Evolutionary conservation across 129 eudicot genomes (phyloP), one percentile per base, ranked within the genome.

Genomic region (Pittosporum tobira): DNA sequence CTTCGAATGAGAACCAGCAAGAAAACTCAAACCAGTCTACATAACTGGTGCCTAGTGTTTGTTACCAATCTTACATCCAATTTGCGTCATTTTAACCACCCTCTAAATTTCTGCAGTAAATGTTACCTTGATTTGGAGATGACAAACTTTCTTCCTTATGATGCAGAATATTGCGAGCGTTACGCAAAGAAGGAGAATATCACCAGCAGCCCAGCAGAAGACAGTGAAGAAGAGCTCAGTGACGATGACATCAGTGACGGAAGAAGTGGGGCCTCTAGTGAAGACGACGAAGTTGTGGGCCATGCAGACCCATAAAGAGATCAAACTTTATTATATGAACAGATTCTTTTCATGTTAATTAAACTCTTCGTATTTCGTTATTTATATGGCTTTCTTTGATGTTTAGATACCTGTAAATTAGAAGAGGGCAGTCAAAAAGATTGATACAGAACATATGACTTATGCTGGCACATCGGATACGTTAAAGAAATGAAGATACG

Each of bases 131-230:
- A n/a, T n/a, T n/a, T n/a, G n/a, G n/a, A n/a, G n/a, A 44, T 48
- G 47, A 34, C 45, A 46, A 62, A 45, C 4, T 37, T 36, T 47
- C 55, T 61, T 61, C 6, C 20, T 40, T 29, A 54, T 16, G 22
- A 4, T 40, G 63, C 78, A 86, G 95, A 86, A 65, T 86, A 77
- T 54, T 82, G 91, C 45, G 91, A 86, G 63, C 82, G 74, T 15
- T 86, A 82, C 48, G 91, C 91, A 38, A 86, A 86, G 76, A 79
- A 82, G 78, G 84, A 79, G 60, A 57, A 82, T 51, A 69, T 77
- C 57, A 65, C 65, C 20, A 68, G 75, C 71, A 49, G 57, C n/a
- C 59, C 61, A 56, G 26, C 77, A 14, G 84, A 81, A 28, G 94
- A 78, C 7, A 86, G 90, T 52, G 95, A 79, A 2, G 84, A 79